These are phyloP conservation scores for Camellia japonica DNA, from an alignment of 148 eudicot genomes.

Conservation along the genomic window DNA sequence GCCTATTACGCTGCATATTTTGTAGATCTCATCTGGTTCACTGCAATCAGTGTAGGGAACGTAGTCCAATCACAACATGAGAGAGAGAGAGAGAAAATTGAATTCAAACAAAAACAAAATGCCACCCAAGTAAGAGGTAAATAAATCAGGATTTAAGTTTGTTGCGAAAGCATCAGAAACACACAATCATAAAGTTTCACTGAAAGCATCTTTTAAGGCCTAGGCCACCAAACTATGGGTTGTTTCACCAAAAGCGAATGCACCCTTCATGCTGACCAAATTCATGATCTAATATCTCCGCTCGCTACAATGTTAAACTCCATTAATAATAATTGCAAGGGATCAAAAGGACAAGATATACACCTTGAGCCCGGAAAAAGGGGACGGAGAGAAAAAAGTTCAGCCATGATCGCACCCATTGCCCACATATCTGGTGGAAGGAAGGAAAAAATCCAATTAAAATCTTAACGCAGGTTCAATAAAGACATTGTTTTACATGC, in stretches of 20 bases:
- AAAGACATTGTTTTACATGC: background rate
- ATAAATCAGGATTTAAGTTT: background rate
- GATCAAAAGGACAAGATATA: background rate
- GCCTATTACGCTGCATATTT: conserved; percentile 83
- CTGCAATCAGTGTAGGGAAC: conserved; percentile 29
- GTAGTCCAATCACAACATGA: background rate
- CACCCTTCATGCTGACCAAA: background rate
- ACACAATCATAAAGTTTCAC: background rate
- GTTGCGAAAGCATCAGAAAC: background rate
- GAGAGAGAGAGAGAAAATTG: background rate
- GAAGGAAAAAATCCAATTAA: background rate
- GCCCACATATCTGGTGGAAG: conserved; percentile 88
- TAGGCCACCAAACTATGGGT: background rate
- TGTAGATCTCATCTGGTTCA: conserved; percentile 87
- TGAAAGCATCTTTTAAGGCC: background rate
- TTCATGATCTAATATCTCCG: background rate
- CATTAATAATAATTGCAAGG: background rate
- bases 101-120: background rate
- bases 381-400: conserved; percentile 78
- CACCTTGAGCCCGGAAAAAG: conserved; percentile 91
- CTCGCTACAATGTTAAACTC: background rate
- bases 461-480: background rate
- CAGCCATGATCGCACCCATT: conserved; percentile 99
- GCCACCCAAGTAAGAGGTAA: background rate
- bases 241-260: background rate